phyloP scores from a whole-genome alignment of 2,329 filamentous ascomycete genomes.

The Fusarium xylarioides region DNA sequence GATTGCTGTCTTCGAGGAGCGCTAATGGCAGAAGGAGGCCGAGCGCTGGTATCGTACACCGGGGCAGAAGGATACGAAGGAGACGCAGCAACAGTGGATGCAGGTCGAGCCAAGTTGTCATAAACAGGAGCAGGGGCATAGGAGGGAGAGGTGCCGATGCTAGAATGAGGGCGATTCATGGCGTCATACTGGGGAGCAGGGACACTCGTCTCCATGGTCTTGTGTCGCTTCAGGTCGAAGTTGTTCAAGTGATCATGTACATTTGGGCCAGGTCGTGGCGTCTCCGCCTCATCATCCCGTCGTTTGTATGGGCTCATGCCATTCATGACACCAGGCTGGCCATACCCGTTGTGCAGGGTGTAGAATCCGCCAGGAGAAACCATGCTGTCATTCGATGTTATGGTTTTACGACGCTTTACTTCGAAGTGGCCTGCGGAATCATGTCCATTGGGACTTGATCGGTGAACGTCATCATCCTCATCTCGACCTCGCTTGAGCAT shows the following conservation, averaged over 20 bases:
- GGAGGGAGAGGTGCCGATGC: constrained; percentile 51
- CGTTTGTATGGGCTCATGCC: constrained; percentile 60
- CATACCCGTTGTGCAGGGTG: constrained; percentile 13
- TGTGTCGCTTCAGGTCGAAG: constrained; percentile 78
- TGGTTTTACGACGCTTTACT: constrained; percentile 82
- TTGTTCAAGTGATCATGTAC: constrained; percentile 51
- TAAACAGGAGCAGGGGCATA: constrained; percentile 18
- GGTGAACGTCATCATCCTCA: constrained; percentile 59
- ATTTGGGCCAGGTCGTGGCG: constrained; percentile 69
- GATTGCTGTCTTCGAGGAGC: constrained; percentile 53
- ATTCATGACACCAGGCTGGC: constrained; percentile 63
- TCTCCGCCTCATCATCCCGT: constrained; percentile 67
- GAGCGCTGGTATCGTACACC: constrained; percentile 60
- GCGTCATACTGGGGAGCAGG: constrained; percentile 60
- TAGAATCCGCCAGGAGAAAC: constrained; percentile 17
- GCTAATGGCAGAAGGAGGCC: constrained; percentile 56
- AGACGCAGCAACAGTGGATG: constrained; percentile 22
- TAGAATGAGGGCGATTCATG: constrained; percentile 58
- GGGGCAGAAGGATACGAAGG: constrained; percentile 49
- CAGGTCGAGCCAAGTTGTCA: constrained; percentile 17
- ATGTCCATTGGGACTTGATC: constrained; percentile 53
- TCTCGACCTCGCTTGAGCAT: constrained; percentile 59
- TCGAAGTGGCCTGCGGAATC: constrained; percentile 60
- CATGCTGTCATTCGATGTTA: constrained; percentile 48
- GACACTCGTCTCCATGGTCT: constrained; percentile 73